A percentile compares a stretch with the other conserved stretches of the same genome.
Conservation (phyloP, 2,329 filamentous ascomycete genomes). For the Magnaporthiopsis incrustans region DNA sequence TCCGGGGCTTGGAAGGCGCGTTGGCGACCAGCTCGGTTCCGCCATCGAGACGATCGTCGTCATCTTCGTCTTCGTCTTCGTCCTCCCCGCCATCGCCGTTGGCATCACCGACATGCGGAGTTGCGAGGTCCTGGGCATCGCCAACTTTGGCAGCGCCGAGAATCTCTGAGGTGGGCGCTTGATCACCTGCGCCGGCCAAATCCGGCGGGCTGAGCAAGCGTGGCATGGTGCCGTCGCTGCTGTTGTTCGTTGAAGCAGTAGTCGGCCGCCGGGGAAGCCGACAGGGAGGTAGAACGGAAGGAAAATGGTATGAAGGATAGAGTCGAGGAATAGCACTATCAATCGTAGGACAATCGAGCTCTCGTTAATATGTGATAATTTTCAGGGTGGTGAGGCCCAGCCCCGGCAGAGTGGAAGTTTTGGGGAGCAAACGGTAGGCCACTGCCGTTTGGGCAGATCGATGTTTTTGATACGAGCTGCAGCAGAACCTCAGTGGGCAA, state of each 20-base stretch:
- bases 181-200: neutral
- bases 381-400: no score
- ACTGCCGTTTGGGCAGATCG: neutral
- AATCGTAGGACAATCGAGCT: neutral
- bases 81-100: neutral
- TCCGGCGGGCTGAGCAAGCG: neutral
- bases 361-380: neutral
- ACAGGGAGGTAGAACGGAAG: no score
- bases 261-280: no score
- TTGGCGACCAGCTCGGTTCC: conserved; percentile 19
- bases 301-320: neutral
- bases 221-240: no score
- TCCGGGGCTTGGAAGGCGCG: conserved; percentile 22
- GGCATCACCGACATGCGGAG: neutral
- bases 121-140: neutral
- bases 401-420: neutral
- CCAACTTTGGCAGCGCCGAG: neutral
- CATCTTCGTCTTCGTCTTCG: conserved; percentile 10
- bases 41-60: conserved; percentile 20
- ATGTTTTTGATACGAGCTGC: neutral
- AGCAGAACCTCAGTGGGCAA: neutral
- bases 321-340: neutral
- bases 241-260: no score
- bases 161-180: neutral
- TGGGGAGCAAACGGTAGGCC: neutral